Evolutionary conservation across 495 filamentous ascomycete genomes (phyloP).

Genomic region (Ascobolus immersus): DNA sequence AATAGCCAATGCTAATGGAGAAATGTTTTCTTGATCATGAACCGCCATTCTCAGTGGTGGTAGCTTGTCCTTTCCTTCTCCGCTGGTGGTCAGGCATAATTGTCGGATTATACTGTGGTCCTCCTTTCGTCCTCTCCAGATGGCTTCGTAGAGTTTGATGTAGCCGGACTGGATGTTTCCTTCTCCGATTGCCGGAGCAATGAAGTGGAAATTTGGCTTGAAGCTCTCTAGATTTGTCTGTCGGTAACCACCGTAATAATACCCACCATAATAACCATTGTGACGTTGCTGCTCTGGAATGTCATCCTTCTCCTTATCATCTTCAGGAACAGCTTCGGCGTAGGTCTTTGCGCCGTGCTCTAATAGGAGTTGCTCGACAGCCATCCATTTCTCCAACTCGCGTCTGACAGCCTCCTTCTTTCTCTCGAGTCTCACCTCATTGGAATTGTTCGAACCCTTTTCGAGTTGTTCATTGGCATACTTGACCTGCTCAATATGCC

Average conservation of each 20-base stretch:
- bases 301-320: too few species aligned
- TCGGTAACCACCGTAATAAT: too few species aligned
- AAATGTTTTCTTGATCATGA: conserved; percentile 17
- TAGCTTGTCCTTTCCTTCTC: conserved; percentile 28
- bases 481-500: too few species aligned
- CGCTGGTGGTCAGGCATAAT: conserved; percentile 18
- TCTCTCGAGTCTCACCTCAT: too few species aligned
- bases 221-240: conserved; percentile 21
- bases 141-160: conserved; percentile 8
- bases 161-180: conserved; percentile 9
- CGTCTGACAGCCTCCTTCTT: conserved; percentile 27
- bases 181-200: too few species aligned
- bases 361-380: conserved; percentile 27
- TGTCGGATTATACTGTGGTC: too few species aligned
- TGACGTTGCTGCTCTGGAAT: conserved; percentile 30
- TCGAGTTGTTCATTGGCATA: too few species aligned
- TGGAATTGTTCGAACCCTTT: too few species aligned
- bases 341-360: conserved; percentile 37
- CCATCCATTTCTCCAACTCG: conserved; percentile 25
- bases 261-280: conserved; percentile 27
- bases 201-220: too few species aligned
- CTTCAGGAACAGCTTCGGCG: conserved; percentile 24
- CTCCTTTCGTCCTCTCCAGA: conserved; percentile 9
- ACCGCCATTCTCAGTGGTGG: conserved; percentile 24
- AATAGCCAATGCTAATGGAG: conserved; percentile 39